These are phyloP conservation scores for Phytophthora kernoviae DNA, from an alignment of 352 stramenopile genomes.

Conservation along the genomic window DNA sequence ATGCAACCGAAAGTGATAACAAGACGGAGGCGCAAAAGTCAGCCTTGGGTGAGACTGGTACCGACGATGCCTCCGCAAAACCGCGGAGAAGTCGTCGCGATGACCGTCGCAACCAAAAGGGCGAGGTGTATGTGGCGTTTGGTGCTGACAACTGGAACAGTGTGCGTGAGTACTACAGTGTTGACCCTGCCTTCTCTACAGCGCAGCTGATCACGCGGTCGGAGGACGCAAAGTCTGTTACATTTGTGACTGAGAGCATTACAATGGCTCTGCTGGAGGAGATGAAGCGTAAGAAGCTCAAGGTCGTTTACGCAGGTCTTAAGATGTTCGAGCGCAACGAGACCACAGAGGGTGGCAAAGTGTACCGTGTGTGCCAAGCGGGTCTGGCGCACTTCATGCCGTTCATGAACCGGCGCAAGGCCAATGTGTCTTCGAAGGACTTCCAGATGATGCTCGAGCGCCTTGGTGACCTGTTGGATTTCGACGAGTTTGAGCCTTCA, in stretches of 20 bases:
- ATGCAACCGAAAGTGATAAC: constrained; percentile 19
- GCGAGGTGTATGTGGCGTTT: constrained; percentile 82
- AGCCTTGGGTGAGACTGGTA: constrained; percentile 10
- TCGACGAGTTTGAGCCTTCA: constrained; percentile 74
- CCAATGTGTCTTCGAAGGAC: constrained; percentile 62
- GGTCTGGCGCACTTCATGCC: constrained; percentile 86
- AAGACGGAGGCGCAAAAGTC: constrained; percentile 23
- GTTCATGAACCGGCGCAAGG: constrained; percentile 76
- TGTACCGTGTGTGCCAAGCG: constrained; percentile 91
- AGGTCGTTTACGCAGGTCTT: constrained; percentile 91
- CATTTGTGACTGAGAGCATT: constrained; percentile 87
- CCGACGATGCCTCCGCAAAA: constrained; percentile 30
- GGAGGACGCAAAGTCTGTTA: constrained; percentile 85
- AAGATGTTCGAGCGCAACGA: constrained; percentile 94
- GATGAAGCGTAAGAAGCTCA: constrained; percentile 88
- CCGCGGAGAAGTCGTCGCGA: constrained; percentile 42
- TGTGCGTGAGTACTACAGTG: constrained; percentile 81
- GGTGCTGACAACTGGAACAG: constrained; percentile 55
- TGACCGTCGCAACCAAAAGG: constrained; percentile 58
- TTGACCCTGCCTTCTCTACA: constrained; percentile 68
- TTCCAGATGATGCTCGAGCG: constrained; percentile 89
- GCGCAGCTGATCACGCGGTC: constrained; percentile 88
- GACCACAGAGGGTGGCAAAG: constrained; percentile 59
- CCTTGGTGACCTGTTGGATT: constrained; percentile 82
- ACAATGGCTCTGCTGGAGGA: constrained; percentile 78